Base-by-base conservation (phyloP, 805 yeast species). In the Candida khao-thaluensis region DNA sequence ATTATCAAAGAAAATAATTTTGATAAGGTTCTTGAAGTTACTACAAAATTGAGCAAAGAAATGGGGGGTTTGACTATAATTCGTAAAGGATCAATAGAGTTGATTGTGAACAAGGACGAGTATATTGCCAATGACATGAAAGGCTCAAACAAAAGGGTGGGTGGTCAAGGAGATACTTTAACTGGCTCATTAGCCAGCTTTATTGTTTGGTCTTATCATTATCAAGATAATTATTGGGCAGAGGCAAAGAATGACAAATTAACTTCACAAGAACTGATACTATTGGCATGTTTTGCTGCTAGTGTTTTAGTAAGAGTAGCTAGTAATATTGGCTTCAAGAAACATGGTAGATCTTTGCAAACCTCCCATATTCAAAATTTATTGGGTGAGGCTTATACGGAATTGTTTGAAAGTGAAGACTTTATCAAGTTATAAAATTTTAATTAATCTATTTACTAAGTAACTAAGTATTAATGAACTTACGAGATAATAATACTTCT, bases 151-250 rank as follows among this genome's bases (percentile, higher is more conserved):
- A 83, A 86, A 53, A 71, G 99, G 38, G 95, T 86, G 6, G 96
- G 97, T 9, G 99, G 99, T 0, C 98, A 93, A 63, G 99, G 99
- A 17, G 99, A 93, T 52, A 85, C 96, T 0, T 59, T 93, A 27
- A 77, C 91, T 0, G 99, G 99, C 0, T 68, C 86, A 17, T 62
- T 89, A n/a, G 89, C 90, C 1, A 82, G 95, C 0, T 69, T 91
- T 52, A 53, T 85, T 23, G 85, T 87, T 4, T 91, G 95, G 95
- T 78, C 85, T 5, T 55, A 73, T 17, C 82, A 83, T 9, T 83
- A 85, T 54, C 73, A 76, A 43, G 53, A 71, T 22, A 59, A 67
- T 2, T 52, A 82, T 2, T 86, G 95, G 90, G 25, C 41, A 10
- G 38, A 30, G 4, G 40, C n/a, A 12, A 16, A 22, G 15, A 73